A percentile compares a stretch with the other conserved stretches of the same genome.
phyloP scores from a whole-genome alignment of 2,329 filamentous ascomycete genomes.

The Cytospora piceae region DNA sequence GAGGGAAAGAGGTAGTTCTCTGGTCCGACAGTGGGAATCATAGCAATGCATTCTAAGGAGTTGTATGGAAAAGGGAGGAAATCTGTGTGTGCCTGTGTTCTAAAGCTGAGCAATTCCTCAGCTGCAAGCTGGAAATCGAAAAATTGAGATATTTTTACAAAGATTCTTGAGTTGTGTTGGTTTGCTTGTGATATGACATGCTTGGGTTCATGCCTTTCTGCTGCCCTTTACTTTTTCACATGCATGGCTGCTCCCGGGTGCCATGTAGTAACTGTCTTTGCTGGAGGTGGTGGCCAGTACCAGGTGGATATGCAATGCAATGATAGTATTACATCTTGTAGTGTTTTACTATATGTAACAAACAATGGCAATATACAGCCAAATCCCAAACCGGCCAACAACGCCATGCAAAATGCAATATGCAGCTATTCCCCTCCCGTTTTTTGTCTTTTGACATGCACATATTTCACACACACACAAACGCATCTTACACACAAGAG shows the following conservation, averaged over 20 bases:
- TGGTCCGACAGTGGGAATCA: neutral
- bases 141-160: neutral
- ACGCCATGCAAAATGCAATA: neutral
- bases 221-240: neutral
- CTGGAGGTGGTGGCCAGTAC: neutral
- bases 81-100: neutral
- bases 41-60: conserved; percentile 2
- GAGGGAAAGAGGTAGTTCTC: neutral
- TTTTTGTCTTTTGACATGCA: neutral
- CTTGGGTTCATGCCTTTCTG: neutral
- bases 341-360: neutral
- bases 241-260: neutral
- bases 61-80: neutral
- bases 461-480: neutral
- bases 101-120: neutral
- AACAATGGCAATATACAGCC: neutral
- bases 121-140: neutral
- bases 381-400: neutral
- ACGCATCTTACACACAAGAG: neutral
- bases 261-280: no score
- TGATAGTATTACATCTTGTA: neutral
- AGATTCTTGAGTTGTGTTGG: neutral
- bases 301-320: neutral
- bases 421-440: neutral
- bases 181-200: neutral